phyloP scores from a whole-genome alignment of 73 alveolate genomes.

The Tetrahymena borealis region DNA sequence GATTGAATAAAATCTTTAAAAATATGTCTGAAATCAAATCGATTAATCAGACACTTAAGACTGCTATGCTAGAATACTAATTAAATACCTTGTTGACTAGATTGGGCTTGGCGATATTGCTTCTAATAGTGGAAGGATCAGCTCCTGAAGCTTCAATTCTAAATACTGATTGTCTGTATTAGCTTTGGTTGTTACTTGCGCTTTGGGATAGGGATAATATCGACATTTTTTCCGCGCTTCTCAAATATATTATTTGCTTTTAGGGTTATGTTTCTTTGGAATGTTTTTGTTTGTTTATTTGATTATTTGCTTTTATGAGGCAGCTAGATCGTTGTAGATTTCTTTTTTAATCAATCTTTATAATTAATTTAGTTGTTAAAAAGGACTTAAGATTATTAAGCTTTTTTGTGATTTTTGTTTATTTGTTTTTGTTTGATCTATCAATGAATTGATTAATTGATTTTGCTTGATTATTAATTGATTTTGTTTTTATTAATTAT shows the following conservation, averaged over 20 bases:
- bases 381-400: background rate
- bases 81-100: background rate
- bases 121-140: background rate
- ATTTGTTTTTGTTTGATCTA: background rate
- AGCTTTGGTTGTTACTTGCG: background rate
- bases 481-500: no score
- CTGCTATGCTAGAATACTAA: background rate
- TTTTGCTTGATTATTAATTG: no score
- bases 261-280: background rate
- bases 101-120: background rate
- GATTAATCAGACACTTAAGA: background rate
- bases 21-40: no score
- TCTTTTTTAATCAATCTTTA: background rate
- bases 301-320: background rate
- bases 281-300: background rate
- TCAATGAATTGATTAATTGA: no score
- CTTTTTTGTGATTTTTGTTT: background rate
- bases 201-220: background rate
- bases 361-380: background rate
- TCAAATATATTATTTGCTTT: background rate
- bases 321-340: background rate
- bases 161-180: background rate
- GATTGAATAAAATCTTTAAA: no score
- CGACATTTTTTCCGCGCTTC: background rate
- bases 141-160: conserved; percentile 1